Conservation (phyloP, 495 filamentous ascomycete species). For the Amphirosellinia nigrospora region DNA sequence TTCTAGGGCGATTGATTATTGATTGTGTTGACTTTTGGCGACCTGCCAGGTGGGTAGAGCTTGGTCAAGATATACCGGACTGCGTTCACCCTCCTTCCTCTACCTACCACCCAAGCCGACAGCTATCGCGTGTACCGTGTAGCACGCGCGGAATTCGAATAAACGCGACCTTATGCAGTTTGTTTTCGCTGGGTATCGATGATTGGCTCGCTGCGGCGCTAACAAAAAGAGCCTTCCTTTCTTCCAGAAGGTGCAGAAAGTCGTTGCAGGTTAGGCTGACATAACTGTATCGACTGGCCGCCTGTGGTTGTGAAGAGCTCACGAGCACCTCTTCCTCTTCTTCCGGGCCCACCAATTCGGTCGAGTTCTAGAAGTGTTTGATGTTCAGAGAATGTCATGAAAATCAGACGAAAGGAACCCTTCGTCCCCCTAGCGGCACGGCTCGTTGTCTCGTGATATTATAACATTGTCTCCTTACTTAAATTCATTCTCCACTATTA, state of each 20-base stretch:
- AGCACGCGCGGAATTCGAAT: constrained; percentile 1
- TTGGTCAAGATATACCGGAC: neutral
- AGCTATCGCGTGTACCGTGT: neutral
- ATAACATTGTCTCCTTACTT: neutral
- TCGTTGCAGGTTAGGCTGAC: constrained; percentile 16
- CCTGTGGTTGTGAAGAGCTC: neutral
- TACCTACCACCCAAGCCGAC: neutral
- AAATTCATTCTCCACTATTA: neutral
- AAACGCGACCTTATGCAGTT: neutral
- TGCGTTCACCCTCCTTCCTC: neutral
- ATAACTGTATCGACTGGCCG: constrained; percentile 16
- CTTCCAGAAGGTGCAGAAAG: neutral
- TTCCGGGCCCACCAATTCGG: neutral
- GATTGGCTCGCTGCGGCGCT: constrained; percentile 24
- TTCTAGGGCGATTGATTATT: neutral
- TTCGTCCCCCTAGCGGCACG: neutral
- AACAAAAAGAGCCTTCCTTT: neutral
- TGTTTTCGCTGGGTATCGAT: neutral
- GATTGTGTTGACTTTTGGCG: constrained; percentile 8
- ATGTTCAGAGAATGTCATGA: neutral
- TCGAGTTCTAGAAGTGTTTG: constrained; percentile 2
- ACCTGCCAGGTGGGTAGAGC: neutral
- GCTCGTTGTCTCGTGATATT: neutral
- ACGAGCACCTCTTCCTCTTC: neutral
- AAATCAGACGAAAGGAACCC: constrained; percentile 13